Percentiles rank a stretch among this genome's conserved stretches.
These are phyloP conservation scores for Trametes maxima DNA, from an alignment of 768 basidiomycete species.

Conservation along the genomic window DNA sequence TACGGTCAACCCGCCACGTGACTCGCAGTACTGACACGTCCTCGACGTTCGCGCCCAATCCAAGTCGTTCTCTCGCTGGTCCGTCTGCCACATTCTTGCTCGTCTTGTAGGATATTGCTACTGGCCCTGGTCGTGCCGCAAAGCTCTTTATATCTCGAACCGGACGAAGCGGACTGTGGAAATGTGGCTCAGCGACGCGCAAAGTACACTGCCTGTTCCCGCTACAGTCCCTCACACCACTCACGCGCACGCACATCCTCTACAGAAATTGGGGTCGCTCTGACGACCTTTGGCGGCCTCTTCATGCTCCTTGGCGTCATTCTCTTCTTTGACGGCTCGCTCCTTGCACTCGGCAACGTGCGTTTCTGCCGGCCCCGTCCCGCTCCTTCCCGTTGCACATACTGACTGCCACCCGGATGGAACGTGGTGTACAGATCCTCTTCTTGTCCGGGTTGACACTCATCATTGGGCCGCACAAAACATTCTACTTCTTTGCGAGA, in stretches of 20 bases:
- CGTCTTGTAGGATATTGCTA: background rate
- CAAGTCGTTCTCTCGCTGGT: background rate
- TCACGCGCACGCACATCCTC: slow-evolving; percentile 2
- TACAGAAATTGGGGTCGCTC: slow-evolving; percentile 94
- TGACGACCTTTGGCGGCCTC: slow-evolving; percentile 91
- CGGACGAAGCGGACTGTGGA: slow-evolving; percentile 8
- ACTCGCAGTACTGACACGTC: slow-evolving; percentile 1
- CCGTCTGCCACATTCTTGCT: background rate
- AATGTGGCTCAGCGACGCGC: slow-evolving; percentile 71
- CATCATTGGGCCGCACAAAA: slow-evolving; percentile 96
- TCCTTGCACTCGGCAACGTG: slow-evolving; percentile 97
- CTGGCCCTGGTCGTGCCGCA: background rate
- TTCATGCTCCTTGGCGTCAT: slow-evolving; percentile 98
- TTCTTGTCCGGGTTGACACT: slow-evolving; percentile 94
- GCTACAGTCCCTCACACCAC: background rate
- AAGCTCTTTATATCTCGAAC: background rate
- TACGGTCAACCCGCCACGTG: no score
- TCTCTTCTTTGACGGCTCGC: slow-evolving; percentile 94
- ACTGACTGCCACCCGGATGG: background rate
- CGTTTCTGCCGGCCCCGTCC: slow-evolving; percentile 29
- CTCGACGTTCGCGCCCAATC: background rate
- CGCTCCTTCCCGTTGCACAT: slow-evolving; percentile 9
- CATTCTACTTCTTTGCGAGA: slow-evolving; percentile 97
- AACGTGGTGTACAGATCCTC: slow-evolving; percentile 64
- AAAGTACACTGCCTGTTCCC: slow-evolving; percentile 49